These are phyloP conservation scores for Delonix regia DNA, from an alignment of 306 rosid genomes.

Conservation along the genomic window DNA sequence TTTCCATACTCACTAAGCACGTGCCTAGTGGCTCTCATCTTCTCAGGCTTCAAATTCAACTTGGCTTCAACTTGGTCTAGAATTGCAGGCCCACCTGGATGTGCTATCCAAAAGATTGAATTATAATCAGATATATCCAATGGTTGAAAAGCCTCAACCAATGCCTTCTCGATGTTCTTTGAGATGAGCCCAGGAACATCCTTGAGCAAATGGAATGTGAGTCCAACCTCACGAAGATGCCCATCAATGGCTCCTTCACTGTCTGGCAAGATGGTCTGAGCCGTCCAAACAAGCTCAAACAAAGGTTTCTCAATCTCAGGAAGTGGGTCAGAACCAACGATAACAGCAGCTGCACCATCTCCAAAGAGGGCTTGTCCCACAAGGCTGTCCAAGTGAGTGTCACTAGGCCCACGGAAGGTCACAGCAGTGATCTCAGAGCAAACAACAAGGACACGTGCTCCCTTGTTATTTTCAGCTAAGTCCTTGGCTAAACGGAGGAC, in stretches of 20 bases:
- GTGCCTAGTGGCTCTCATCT: conserved; percentile 29
- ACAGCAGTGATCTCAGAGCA: conserved; percentile 10
- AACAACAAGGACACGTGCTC: background rate
- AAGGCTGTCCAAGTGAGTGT: background rate
- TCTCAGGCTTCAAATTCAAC: conserved; percentile 51
- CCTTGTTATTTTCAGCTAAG: background rate
- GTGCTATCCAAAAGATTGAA: conserved; percentile 66
- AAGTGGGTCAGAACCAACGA: background rate
- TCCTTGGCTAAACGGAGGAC: background rate
- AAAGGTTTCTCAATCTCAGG: conserved; percentile 1
- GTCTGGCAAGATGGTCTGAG: background rate
- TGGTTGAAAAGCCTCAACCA: conserved; percentile 53
- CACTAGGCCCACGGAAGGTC: background rate
- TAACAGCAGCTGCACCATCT: background rate
- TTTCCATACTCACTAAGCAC: conserved; percentile 60
- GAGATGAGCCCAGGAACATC: conserved; percentile 66
- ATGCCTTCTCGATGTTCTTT: conserved; percentile 24
- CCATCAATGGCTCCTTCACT: conserved; percentile 16
- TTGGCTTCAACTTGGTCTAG: conserved; percentile 58
- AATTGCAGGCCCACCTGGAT: conserved; percentile 69
- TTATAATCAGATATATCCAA: conserved; percentile 59
- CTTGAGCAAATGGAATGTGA: conserved; percentile 48
- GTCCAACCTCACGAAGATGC: conserved; percentile 5
- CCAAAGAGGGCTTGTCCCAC: conserved; percentile 6
- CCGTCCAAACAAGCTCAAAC: background rate